Conservation (phyloP, 2,329 filamentous ascomycete genomes). For the Apiospora kogelbergensis region DNA sequence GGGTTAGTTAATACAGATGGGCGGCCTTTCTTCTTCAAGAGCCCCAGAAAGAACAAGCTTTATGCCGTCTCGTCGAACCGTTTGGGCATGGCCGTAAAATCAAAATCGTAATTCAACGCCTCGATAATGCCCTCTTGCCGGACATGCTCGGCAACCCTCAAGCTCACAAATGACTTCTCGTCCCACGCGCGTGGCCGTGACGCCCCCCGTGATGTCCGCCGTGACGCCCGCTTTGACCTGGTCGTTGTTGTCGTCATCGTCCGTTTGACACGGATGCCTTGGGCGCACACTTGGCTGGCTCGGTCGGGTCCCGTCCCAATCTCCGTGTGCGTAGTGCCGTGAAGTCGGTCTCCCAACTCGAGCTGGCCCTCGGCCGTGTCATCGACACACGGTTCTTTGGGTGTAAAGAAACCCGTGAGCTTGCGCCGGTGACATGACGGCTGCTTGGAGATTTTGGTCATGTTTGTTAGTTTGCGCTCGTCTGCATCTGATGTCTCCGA, state of each 20-base stretch:
- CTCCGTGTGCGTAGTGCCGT: neutral
- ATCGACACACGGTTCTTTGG: neutral
- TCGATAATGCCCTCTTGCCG: neutral
- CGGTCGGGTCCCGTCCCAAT: neutral
- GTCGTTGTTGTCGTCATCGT: neutral
- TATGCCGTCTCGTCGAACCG: neutral
- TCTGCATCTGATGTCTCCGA: neutral
- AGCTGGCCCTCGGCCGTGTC: neutral
- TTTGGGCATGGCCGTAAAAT: neutral
- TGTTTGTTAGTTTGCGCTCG: neutral
- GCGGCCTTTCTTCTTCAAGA: neutral
- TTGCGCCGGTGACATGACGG: neutral
- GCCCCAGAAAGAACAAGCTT: neutral
- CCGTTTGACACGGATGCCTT: neutral
- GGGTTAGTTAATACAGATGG: neutral
- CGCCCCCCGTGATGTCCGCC: no score
- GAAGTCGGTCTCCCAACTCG: neutral
- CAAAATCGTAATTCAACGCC: conserved; percentile 6
- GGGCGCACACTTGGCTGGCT: neutral
- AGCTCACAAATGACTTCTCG: neutral
- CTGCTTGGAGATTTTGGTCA: neutral
- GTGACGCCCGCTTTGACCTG: neutral
- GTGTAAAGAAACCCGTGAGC: neutral
- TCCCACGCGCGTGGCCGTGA: neutral
- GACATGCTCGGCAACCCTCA: neutral